Evolutionary conservation across 2,329 filamentous ascomycete genomes (phyloP), one percentile per base, ranked within the genome.

Genomic region (Zasmidium cellare): DNA sequence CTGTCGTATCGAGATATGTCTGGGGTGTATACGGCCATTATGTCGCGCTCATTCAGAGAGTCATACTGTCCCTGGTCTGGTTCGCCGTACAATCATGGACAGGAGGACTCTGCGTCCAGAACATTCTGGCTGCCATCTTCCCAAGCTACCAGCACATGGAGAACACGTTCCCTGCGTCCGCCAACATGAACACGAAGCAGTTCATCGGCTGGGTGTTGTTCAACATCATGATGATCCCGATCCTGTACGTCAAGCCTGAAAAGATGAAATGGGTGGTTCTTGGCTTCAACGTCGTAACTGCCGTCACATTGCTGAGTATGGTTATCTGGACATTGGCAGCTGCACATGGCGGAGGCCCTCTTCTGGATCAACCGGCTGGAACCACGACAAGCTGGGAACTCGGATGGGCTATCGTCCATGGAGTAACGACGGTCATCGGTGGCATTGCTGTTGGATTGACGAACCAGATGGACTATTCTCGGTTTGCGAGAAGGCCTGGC

Each of bases 71-170:
- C 19, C 50, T 68, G 11, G 67, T 69, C 67, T 38, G 72, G 68
- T 84, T 87, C 53, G 83, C 85, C 0, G 86, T 89, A 46, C 84
- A 88, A 63, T 83, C 82, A 31, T 84, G 84, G 64, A 86, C 86
- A 62, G 86, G 86, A 0, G 84, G 81, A 0, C 80, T 83, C 57
- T 76, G 78, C 0, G 74, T 83, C 2, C 74, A 75, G 18, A 79
- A 79, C 41, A 81, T 84, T 67, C 68, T 84, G 1, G 77, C 76
- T 2, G 79, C 82, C 1, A 84, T 85, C 62, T 86, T 83, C 78
- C 83, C 84, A 0, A 80, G 77, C 14, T 87, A 84, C 60, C 72
- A 77, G 3, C 75, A 74, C 1, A 75, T 86, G 38, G 72, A 76
- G 1, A 86, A 87, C 63, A 71, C 75, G 23, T 78, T 87, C 18